Conservation (phyloP, 1,284 basidiomycete species). For the Laetiporus sulphureus region DNA sequence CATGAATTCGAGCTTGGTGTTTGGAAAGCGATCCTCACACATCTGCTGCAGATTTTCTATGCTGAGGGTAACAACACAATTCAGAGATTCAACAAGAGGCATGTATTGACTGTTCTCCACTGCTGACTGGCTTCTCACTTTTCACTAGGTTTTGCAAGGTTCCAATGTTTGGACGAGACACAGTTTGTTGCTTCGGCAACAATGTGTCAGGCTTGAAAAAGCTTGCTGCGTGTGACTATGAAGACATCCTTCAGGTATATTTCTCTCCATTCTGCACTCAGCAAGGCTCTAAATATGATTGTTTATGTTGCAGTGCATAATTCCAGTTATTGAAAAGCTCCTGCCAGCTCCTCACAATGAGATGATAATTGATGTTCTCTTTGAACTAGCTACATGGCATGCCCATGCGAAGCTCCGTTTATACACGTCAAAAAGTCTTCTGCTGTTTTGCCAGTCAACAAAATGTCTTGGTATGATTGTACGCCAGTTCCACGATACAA, state of each 20-base stretch:
- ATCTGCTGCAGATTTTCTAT: slow-evolving; percentile 9
- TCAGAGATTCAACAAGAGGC: slow-evolving; percentile 13
- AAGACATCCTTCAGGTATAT: slow-evolving; percentile 24
- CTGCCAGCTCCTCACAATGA: slow-evolving; percentile 16
- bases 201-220: slow-evolving; percentile 23
- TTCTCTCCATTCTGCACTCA: too few relatives aligned
- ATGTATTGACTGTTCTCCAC: too few relatives aligned
- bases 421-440: slow-evolving; percentile 22
- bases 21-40: slow-evolving; percentile 19
- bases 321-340: slow-evolving; percentile 25
- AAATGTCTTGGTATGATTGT: slow-evolving; percentile 12
- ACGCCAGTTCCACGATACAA: slow-evolving; percentile 15
- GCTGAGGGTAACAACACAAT: neutral
- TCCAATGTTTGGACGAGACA: slow-evolving; percentile 22
- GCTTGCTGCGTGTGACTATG: slow-evolving; percentile 24
- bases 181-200: slow-evolving; percentile 20
- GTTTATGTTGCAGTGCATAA: slow-evolving; percentile 18
- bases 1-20: slow-evolving; percentile 34
- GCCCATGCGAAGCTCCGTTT: slow-evolving; percentile 25
- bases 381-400: slow-evolving; percentile 23
- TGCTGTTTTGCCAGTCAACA: slow-evolving; percentile 12
- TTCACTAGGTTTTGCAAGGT: slow-evolving; percentile 17
- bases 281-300: too few relatives aligned
- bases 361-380: slow-evolving; percentile 21
- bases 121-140: neutral